Base-by-base conservation (phyloP, 2,329 filamentous ascomycete species). In the Eutypa lata region DNA sequence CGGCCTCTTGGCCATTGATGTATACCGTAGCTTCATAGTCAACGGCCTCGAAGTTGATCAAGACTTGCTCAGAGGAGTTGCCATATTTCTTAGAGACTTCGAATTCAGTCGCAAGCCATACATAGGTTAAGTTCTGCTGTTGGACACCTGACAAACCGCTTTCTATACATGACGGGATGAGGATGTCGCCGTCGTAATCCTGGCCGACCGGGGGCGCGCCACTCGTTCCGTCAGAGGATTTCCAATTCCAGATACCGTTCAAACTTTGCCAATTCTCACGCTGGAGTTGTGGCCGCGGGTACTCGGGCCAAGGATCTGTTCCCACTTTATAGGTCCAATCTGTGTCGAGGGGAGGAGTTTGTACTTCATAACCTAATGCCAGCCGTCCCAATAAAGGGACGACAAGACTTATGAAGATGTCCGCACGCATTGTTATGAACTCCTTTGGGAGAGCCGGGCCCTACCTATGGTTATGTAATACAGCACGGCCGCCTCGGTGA, bases 161-260 rank as follows among this genome's bases (percentile, higher is more conserved):
- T 56, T 77, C 75, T 21, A 76, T 68, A 52, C 72, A 77, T 0
- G 71, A 72, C 0, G 76, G 73, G 13, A 77, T 68, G 40, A 75
- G 63, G 2, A 78, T 71, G 47, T 79, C 74, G 6, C 68, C 54
- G 11, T 62, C 60, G 1, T 75, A 67, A 11, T 63, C 61, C n/a
- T n/a, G n/a, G 33, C 66, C 62, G 8, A 51, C 26, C 0, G 64
- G 66, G 1, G 63, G 57, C 22, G 52, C 55, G 26, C 65, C 57
- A 5, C 31, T n/a, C 35, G 21, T 48, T 24, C 53, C 58, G 8
- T 49, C 56, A 37, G 71, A 71, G 2, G 68, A 68, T 40, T 73
- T 71, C 63, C 76, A 84, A 2, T 76, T 78, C 81, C 82, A 84
- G 4, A 84, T 74, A 0, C 82, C 82, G 53, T 84, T 84, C 6